Conservation (phyloP, 805 yeast species). For the Limtongia smithiae region DNA sequence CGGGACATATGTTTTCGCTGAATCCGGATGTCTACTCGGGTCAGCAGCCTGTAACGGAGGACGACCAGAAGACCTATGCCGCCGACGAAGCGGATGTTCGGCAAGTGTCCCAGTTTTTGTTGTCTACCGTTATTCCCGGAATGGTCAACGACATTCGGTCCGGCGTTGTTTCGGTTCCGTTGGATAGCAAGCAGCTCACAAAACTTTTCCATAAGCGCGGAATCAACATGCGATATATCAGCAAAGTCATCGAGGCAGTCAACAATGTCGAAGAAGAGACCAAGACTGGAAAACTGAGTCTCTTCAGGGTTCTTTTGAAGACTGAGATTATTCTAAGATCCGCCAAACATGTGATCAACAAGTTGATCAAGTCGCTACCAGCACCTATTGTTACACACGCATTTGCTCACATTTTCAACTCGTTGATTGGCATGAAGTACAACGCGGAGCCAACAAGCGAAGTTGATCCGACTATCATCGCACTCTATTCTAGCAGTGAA, state of each 20-base stretch:
- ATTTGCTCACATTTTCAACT: constrained; percentile 68
- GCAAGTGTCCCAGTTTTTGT: constrained; percentile 63
- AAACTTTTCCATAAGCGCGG: constrained; percentile 71
- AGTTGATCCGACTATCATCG: constrained; percentile 36
- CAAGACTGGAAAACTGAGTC: constrained; percentile 38
- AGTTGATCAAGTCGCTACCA: constrained; percentile 47
- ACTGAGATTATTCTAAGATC: constrained; percentile 80
- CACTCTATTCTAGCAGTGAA: constrained; percentile 42
- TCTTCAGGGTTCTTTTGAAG: constrained; percentile 45
- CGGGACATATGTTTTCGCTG: constrained; percentile 46
- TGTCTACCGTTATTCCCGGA: constrained; percentile 56
- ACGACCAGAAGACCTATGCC: constrained; percentile 38
- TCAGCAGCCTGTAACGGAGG: constrained; percentile 39
- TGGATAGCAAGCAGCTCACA: constrained; percentile 76
- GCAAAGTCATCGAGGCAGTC: constrained; percentile 37
- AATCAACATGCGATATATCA: constrained; percentile 85
- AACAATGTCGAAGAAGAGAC: constrained; percentile 33
- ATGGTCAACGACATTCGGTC: constrained; percentile 54
- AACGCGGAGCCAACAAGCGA: constrained; percentile 43
- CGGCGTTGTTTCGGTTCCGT: constrained; percentile 56
- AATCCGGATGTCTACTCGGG: constrained; percentile 75
- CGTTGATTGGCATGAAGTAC: constrained; percentile 54
- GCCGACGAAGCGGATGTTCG: constrained; percentile 64
- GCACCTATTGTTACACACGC: constrained; percentile 53
- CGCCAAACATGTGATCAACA: constrained; percentile 67